A percentile compares a stretch with the other conserved stretches of the same genome.
Conservation (phyloP, 768 basidiomycete species). For the Termitomyces sp. region DNA sequence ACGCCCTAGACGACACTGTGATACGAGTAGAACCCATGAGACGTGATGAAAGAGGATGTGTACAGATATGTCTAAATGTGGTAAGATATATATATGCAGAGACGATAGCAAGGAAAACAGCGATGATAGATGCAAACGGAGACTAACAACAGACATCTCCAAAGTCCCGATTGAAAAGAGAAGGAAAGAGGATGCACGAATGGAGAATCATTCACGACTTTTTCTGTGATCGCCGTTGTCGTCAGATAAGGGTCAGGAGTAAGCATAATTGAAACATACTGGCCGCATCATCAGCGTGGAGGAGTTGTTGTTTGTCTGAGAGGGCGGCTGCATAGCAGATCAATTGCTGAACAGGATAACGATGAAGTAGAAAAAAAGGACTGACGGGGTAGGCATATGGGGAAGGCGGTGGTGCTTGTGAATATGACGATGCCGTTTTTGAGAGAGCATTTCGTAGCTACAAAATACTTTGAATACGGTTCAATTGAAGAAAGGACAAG, state of each 20-base stretch:
- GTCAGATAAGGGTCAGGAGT: background rate
- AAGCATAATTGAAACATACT: slow-evolving; percentile 25
- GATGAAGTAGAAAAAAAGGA: slow-evolving; percentile 10
- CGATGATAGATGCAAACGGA: slow-evolving; percentile 11
- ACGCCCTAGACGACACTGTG: slow-evolving; percentile 9
- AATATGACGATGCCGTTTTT: slow-evolving; percentile 36
- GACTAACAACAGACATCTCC: slow-evolving; percentile 12
- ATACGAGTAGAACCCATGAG: slow-evolving; percentile 12
- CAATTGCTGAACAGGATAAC: slow-evolving; percentile 5
- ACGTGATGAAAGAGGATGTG: slow-evolving; percentile 3
- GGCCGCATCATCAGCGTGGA: slow-evolving; percentile 54
- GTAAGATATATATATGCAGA: slow-evolving; percentile 17
- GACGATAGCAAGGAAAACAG: slow-evolving; percentile 15
- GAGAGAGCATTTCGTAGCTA: slow-evolving; percentile 63
- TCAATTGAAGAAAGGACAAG: background rate
- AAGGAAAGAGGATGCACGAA: slow-evolving; percentile 8
- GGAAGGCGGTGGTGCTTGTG: slow-evolving; percentile 26
- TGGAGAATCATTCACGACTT: slow-evolving; percentile 17
- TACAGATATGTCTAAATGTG: slow-evolving; percentile 19
- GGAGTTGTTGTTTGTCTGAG: slow-evolving; percentile 32
- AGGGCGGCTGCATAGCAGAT: slow-evolving; percentile 23
- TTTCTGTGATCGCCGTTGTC: slow-evolving; percentile 11
- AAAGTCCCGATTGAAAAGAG: slow-evolving; percentile 15
- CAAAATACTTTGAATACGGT: slow-evolving; percentile 6
- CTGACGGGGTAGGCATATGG: slow-evolving; percentile 30